phyloP scores from a whole-genome alignment of 306 rosid species.

The Pyrus communis region DNA sequence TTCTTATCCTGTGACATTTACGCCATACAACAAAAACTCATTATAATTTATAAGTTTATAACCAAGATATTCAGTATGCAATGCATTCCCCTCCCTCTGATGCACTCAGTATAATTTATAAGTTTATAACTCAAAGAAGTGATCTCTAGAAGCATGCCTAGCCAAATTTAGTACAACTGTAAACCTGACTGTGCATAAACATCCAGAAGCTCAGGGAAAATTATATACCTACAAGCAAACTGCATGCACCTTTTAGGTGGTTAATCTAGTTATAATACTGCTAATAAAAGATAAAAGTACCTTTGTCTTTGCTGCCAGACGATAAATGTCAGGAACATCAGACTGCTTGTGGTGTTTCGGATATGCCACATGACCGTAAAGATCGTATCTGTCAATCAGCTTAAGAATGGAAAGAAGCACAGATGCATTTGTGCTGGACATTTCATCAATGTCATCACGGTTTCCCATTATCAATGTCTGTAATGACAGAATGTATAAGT shows the following conservation, averaged over 20 bases:
- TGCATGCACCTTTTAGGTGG: neutral
- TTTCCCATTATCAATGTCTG: slow-evolving; percentile 62
- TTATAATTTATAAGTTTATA: neutral
- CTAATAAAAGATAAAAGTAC: slow-evolving; percentile 13
- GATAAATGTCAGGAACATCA: slow-evolving; percentile 55
- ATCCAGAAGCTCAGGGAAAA: neutral
- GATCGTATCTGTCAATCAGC: slow-evolving; percentile 50
- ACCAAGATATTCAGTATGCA: neutral
- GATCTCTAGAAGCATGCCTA: neutral
- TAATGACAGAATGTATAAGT: neutral
- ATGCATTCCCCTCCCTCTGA: neutral
- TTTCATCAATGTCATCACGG: slow-evolving; percentile 53
- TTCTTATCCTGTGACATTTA: neutral
- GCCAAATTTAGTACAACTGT: neutral
- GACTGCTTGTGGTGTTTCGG: slow-evolving; percentile 61
- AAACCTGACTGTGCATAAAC: neutral
- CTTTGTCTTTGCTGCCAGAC: slow-evolving; percentile 60
- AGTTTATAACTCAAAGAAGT: neutral
- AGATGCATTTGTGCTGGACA: slow-evolving; percentile 50
- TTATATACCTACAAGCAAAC: neutral
- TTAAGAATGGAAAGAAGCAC: slow-evolving; percentile 51
- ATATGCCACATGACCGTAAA: slow-evolving; percentile 56
- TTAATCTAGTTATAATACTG: neutral
- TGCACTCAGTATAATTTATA: too few relatives aligned
- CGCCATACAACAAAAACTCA: neutral